These are phyloP conservation scores for Talaromyces rugulosus DNA, from an alignment of 2,329 filamentous ascomycete species.

Conservation along the genomic window DNA sequence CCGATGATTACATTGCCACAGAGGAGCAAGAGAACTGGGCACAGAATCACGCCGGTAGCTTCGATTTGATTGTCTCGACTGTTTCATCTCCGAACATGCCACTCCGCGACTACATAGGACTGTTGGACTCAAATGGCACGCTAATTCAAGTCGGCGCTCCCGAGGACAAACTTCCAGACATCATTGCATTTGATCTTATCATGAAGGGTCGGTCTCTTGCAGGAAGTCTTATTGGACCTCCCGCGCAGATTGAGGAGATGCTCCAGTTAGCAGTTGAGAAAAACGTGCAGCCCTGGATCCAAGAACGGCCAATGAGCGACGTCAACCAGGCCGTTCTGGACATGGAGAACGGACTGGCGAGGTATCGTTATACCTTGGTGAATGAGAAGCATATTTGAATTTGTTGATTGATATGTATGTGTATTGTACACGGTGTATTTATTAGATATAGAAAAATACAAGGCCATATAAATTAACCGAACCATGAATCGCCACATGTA, in stretches of 20 bases:
- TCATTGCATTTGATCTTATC: conserved; percentile 56
- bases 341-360: conserved; percentile 42
- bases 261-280: conserved; percentile 39
- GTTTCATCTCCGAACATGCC: conserved; percentile 61
- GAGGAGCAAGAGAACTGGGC: conserved; percentile 54
- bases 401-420: neutral
- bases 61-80: conserved; percentile 56
- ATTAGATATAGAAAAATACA: neutral
- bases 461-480: neutral
- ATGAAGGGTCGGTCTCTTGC: conserved; percentile 46
- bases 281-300: conserved; percentile 38
- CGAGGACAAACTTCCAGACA: conserved; percentile 51
- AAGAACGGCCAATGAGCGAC: conserved; percentile 40
- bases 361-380: conserved; percentile 44
- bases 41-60: conserved; percentile 41
- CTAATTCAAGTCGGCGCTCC: conserved; percentile 65
- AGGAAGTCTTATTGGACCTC: conserved; percentile 43
- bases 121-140: conserved; percentile 56
- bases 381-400: conserved; percentile 27
- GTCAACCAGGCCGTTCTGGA: conserved; percentile 42
- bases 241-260: conserved; percentile 42
- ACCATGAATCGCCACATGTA: neutral
- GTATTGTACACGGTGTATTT: too few species aligned
- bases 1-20: conserved; percentile 54
- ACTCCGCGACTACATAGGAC: conserved; percentile 55